Evolutionary conservation across 768 basidiomycete genomes (phyloP).

Genomic region (Coprinopsis marcescibilis): DNA sequence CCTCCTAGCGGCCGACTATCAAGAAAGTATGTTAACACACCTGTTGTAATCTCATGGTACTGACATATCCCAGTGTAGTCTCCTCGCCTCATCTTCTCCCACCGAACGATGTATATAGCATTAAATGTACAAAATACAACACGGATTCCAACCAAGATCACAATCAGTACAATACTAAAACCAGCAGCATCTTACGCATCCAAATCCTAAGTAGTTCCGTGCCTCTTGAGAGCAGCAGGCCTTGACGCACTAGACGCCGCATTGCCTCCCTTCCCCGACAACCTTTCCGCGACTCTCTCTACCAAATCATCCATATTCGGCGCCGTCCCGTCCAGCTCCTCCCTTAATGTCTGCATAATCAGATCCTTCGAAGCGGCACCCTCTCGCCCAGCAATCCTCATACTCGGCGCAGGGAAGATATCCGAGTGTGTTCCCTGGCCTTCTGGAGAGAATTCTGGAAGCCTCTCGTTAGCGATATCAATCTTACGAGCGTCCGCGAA

Average conservation of each 20-base stretch:
- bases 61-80: background rate
- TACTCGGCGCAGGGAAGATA: constrained; percentile 58
- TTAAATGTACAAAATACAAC: too few species aligned
- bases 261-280: constrained; percentile 46
- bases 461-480: constrained; percentile 69
- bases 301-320: constrained; percentile 32
- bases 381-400: constrained; percentile 36
- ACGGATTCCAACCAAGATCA: too few species aligned
- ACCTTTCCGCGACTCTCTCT: constrained; percentile 42
- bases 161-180: too few species aligned
- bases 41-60: background rate
- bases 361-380: constrained; percentile 60
- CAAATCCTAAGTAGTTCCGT: constrained; percentile 43
- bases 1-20: constrained; percentile 59
- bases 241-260: constrained; percentile 30
- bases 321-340: constrained; percentile 34
- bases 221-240: constrained; percentile 55
- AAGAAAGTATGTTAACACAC: constrained; percentile 41
- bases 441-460: constrained; percentile 51
- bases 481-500: constrained; percentile 77
- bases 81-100: too few species aligned
- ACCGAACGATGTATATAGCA: too few species aligned
- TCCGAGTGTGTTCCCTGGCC: constrained; percentile 25
- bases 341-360: constrained; percentile 57
- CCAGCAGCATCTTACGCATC: background rate